Percentiles rank a stretch among this genome's conserved stretches.
Conservation (phyloP, 2,329 filamentous ascomycete genomes). For the Tolypocladium cylindrosporum region DNA sequence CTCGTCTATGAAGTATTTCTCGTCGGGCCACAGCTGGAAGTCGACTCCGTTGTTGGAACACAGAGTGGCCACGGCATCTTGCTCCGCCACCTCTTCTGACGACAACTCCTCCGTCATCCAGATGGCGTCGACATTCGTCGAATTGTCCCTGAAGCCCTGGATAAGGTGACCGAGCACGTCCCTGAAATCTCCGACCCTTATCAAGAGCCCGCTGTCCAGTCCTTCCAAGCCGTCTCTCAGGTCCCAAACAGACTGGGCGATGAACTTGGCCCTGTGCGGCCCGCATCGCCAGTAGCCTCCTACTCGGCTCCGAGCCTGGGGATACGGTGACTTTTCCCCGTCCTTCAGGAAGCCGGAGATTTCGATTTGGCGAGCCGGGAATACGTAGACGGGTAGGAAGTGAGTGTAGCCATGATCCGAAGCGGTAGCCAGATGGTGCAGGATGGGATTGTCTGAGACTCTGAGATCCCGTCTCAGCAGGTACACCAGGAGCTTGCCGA, state of each 20-base stretch:
- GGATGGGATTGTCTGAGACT: constrained; percentile 63
- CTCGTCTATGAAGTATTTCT: constrained; percentile 76
- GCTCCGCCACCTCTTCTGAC: constrained; percentile 58
- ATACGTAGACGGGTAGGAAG: constrained; percentile 60
- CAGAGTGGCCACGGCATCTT: constrained; percentile 40
- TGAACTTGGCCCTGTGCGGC: constrained; percentile 59
- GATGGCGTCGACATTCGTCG: constrained; percentile 45
- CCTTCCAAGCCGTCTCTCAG: constrained; percentile 52
- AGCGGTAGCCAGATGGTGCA: constrained; percentile 44
- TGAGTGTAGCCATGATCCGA: constrained; percentile 51
- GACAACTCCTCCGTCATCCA: constrained; percentile 69
- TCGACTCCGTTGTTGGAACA: constrained; percentile 43
- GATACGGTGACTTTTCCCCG: constrained; percentile 50
- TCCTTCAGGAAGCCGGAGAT: constrained; percentile 60
- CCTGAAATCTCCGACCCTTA: constrained; percentile 52
- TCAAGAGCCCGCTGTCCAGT: constrained; percentile 48
- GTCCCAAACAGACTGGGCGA: constrained; percentile 64
- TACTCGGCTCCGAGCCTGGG: constrained; percentile 54
- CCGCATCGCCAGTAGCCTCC: constrained; percentile 66
- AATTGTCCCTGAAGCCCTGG: constrained; percentile 29
- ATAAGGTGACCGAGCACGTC: constrained; percentile 53
- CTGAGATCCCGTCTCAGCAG: constrained; percentile 64
- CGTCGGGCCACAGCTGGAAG: constrained; percentile 60
- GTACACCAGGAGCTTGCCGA: constrained; percentile 53
- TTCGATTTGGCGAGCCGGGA: constrained; percentile 62